phyloP scores from a whole-genome alignment of 208 protist species.

The Phytomonas francai region DNA sequence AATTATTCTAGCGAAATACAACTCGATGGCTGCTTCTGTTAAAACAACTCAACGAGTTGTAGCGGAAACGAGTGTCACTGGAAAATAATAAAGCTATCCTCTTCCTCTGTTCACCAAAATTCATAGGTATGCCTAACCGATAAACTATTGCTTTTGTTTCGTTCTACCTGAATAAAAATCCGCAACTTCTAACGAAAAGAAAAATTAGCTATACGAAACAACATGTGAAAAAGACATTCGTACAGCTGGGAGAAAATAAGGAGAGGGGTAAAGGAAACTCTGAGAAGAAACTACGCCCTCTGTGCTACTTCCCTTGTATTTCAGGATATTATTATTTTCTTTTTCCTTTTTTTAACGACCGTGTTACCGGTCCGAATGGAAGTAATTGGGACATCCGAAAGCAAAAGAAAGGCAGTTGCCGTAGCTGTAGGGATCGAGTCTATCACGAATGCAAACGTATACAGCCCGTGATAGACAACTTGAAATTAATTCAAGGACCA shows the following conservation, averaged over 20 bases:
- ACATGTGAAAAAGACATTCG: slow-evolving; percentile 8
- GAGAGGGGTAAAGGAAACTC: neutral
- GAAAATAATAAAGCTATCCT: neutral
- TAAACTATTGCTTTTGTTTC: neutral
- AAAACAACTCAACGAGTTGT: neutral
- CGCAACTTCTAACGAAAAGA: slow-evolving; percentile 4
- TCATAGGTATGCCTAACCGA: neutral
- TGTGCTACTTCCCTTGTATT: slow-evolving; percentile 5
- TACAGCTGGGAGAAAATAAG: neutral
- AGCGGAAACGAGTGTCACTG: neutral
- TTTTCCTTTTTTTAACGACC: slow-evolving; percentile 2
- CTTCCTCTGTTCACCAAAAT: neutral
- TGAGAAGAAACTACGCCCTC: slow-evolving; percentile 1
- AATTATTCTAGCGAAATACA: neutral
- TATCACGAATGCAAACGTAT: neutral
- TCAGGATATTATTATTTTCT: slow-evolving; percentile 4
- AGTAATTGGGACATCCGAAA: neutral
- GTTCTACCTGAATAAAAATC: neutral
- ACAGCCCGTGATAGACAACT: neutral
- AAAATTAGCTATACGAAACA: slow-evolving; percentile 7
- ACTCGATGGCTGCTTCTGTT: neutral
- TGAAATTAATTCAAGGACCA: too few species aligned
- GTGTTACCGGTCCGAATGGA: neutral
- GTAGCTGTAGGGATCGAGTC: neutral
- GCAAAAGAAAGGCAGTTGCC: neutral